Base-by-base conservation (phyloP, 106 monocot genomes). In the Dendrobium chrysotoxum region DNA sequence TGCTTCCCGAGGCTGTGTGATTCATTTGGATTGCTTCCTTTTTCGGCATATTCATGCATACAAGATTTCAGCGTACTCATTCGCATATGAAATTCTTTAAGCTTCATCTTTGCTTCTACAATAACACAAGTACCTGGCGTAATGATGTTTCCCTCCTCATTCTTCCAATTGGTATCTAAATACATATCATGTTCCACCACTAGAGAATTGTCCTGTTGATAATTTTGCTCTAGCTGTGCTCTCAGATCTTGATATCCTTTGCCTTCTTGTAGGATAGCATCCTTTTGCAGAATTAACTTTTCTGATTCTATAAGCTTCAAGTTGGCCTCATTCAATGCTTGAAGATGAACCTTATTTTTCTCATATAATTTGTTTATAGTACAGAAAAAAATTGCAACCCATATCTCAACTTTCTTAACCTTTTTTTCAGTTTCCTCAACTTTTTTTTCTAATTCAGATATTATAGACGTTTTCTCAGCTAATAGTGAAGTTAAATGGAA, bases 331-430 rank as follows among this genome's bases (percentile, higher is more conserved):
- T 86, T 70, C 75, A 94, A 20, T 61, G 82, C 78, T 72, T 82
- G 79, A 80, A 85, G 75, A 65, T 85, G 54, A 1, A 54, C 77
- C 25, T 79, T 67, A 55, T 82, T 90, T 54, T 75, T 85, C 53
- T 90, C 84, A 81, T 83, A 87, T 35, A 93, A 39, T 40, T 70
- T 85, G 40, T 81, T 78, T 15, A 84, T 83, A 28, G 79, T 78
- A 31, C 80, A 70, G 53, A 91, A 89, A 66, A 87, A 85, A 84
- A 85, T 85, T 77, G 84, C 78, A 28, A 89, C 85, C 74, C 77
- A 76, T 53, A 86, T 8, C 31, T 84, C 89, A 72, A 87, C 75
- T 77, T 80, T 78, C 80, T 68, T 81, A 45, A 82, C 58, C 72
- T 82, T 61, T 61, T 79, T 82, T 68, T 89, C 79, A 44, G 79